Base-by-base conservation (phyloP, 345 rosid species). In the Mallotus nudiflorus region DNA sequence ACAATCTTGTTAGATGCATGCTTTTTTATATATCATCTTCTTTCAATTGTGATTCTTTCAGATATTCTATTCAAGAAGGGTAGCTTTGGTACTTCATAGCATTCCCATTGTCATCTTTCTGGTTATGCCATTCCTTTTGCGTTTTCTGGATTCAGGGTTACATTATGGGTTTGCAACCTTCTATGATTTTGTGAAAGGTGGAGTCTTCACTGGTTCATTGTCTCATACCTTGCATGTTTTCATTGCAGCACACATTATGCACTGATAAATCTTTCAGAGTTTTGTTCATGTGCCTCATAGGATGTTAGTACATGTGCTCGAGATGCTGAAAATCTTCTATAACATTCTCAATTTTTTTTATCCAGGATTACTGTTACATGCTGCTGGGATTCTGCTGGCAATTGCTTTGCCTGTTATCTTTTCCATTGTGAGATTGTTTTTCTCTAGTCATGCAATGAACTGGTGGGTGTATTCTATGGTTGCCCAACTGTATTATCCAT, bases 51-150 rank as follows among this genome's bases (percentile, higher is more conserved):
- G 35, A 25, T 69, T 68, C 31, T 80, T 76, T 78, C 85, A 95
- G 99, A 76, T 95, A 62, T 88, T 73, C 71, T 95, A 92, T 83
- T 82, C 99, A 82, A 90, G 75, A 83, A 88, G 78, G 74, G 85
- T 76, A 62, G 88, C 99, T 62, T 28, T 70, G 76, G 75, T 89
- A 71, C 92, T 95, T 71, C 98, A 92, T 74, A 77, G 87, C 74
- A 74, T 82, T 71, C 98, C 99, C 59, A 59, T 84, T 37, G 81
- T 56, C 68, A 76, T 95, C 67, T 85, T 95, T 80, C 54, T 90
- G 54, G 37, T 75, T 55, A 70, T 84, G 83, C 98, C 99, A 53
- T 82, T 92, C 73, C 63, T 85, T 75, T 76, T 83, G 81, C 80
- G 60, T 81, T 71, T 84, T 70, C 56, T 76, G 73, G 85, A 85